phyloP scores from a whole-genome alignment of 106 monocot genomes.

The Hemerocallis citrina region DNA sequence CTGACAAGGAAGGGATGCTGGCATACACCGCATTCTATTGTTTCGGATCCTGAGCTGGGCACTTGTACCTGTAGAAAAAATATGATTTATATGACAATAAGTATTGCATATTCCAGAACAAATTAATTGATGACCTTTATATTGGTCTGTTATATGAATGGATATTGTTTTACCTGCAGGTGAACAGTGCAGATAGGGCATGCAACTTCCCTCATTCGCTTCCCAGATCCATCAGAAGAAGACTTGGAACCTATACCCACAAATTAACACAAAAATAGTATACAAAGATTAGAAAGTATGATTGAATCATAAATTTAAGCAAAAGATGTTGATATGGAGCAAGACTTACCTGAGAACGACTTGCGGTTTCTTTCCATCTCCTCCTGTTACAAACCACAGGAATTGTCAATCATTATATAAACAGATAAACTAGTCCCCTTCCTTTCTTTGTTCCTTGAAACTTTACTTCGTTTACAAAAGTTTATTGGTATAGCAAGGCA shows the following conservation, averaged over 20 bases:
- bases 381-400: slow-evolving; percentile 45
- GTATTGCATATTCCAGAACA: too few relatives aligned
- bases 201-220: slow-evolving; percentile 78
- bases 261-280: neutral
- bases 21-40: slow-evolving; percentile 91
- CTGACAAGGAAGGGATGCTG: slow-evolving; percentile 81
- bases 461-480: too few relatives aligned
- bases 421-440: too few relatives aligned
- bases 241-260: slow-evolving; percentile 38
- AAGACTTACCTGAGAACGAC: slow-evolving; percentile 43
- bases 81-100: neutral
- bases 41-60: slow-evolving; percentile 63
- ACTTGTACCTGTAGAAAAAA: slow-evolving; percentile 56
- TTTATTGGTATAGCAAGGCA: too few relatives aligned
- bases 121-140: too few relatives aligned
- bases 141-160: too few relatives aligned
- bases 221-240: slow-evolving; percentile 42
- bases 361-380: slow-evolving; percentile 84
- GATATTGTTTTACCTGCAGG: slow-evolving; percentile 74
- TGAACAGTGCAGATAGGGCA: slow-evolving; percentile 92
- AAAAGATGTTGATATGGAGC: neutral
- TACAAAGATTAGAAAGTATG: neutral
- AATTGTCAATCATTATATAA: neutral
- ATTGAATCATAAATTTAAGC: neutral
- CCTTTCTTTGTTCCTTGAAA: too few relatives aligned